phyloP scores from a whole-genome alignment of 2,329 filamentous ascomycete genomes.

The Emergomyces africanus region DNA sequence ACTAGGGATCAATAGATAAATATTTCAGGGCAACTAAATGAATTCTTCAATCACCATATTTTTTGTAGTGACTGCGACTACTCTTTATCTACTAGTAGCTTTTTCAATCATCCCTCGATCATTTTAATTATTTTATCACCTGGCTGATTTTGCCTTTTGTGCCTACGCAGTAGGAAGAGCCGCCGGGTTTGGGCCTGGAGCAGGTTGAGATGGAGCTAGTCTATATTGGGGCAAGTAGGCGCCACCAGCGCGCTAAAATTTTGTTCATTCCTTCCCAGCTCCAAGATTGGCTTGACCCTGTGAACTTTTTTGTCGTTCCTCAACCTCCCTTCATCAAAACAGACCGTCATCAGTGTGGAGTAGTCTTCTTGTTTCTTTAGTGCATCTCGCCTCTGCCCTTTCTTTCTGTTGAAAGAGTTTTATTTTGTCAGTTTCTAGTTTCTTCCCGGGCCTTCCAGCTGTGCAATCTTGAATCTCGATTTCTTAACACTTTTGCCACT shows the following conservation, averaged over 20 bases:
- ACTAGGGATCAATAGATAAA: no score
- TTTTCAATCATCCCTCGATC: neutral
- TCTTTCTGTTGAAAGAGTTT: neutral
- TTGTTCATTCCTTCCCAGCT: neutral
- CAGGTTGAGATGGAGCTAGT: neutral
- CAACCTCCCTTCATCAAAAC: neutral
- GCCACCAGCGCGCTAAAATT: neutral
- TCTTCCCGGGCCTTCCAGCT: neutral
- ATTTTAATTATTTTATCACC: no score
- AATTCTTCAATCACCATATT: neutral
- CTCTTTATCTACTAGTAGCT: neutral
- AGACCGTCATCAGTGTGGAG: neutral
- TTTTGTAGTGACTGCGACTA: neutral
- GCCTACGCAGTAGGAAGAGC: neutral
- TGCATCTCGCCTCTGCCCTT: neutral
- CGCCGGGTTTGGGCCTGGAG: neutral
- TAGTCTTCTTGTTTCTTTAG: neutral
- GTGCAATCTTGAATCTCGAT: neutral
- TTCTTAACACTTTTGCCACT: slow-evolving; percentile 14
- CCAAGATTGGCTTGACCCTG: neutral
- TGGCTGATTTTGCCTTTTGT: neutral
- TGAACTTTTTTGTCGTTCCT: neutral
- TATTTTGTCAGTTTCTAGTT: neutral
- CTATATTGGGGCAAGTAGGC: neutral
- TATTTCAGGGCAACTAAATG: no score